Base-by-base conservation (phyloP, 768 basidiomycete species). In the Lenzites betulinus region DNA sequence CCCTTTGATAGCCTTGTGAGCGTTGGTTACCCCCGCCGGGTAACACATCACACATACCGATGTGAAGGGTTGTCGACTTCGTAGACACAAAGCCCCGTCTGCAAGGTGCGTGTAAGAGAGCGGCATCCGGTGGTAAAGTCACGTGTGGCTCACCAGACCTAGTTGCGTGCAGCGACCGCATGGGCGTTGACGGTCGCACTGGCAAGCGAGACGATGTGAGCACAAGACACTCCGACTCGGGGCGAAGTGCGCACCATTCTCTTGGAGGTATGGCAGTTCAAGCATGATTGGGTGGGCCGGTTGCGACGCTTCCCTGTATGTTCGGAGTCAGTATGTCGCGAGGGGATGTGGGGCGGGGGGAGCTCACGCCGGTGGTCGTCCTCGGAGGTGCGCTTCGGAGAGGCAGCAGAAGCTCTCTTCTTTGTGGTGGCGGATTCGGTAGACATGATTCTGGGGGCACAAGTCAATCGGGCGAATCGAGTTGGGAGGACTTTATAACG, bases 11-110 rank as follows among this genome's bases (percentile, higher is more conserved):
- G 16, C 26, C 8, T 26, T 23, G 50, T 53, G 23, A 47, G 54
- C 25, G 15, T 36, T 11, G 8, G 26, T 23, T n/a, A n/a, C n/a
- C 30, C 9, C 28, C 7, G 13, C 6, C 23, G 26, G 20, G 13
- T 18, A 6, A 18, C 38, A 20, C 26, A 38, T 13, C 3, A 42
- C 43, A 36, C 70, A 65, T 74, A 76, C 67, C 83, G 79, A 71
- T 85, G 82, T 60, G 72, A 83, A 25, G 87, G 87, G 66, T 90
- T 89, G 66, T 92, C 90, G 7, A 92, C 84, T 70, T 93, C 90
- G 66, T 93, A 93, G 11, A 92, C 87, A 69, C 91, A 93, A 4
- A 91, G 77, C 1, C 90, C 90, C 49, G 89, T 92, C 89, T 90
- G 63, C 43, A 8, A 16, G 33, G 16, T 41, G 3, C 13, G 11